A percentile compares a stretch with the other conserved stretches of the same genome.
Conservation (phyloP, 495 filamentous ascomycete species). For the Penicillium longicatenatum region DNA sequence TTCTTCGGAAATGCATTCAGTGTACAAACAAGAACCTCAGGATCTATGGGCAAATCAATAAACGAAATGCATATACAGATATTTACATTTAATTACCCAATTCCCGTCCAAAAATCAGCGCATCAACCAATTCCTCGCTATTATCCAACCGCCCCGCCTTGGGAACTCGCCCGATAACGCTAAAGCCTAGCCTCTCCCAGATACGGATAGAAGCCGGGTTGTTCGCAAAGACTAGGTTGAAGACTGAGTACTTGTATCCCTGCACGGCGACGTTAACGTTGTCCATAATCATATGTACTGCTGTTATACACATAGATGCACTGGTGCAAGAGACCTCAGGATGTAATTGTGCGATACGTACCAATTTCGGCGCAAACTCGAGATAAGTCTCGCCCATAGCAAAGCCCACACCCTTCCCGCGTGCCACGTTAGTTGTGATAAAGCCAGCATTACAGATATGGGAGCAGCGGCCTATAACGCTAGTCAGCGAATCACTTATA, state of each 20-base stretch:
- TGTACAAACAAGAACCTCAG: too few relatives aligned
- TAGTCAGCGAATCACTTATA: constrained; percentile 4
- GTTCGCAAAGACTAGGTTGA: constrained; percentile 98
- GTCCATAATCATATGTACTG: background rate
- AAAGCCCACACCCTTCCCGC: constrained; percentile 85
- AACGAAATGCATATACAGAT: background rate
- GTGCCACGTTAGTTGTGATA: constrained; percentile 77
- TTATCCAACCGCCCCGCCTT: constrained; percentile 43
- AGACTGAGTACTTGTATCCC: constrained; percentile 95
- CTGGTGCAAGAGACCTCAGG: background rate
- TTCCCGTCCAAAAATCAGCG: constrained; percentile 48
- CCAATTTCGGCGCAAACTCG: constrained; percentile 87
- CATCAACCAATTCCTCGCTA: constrained; percentile 47
- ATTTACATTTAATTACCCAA: constrained; percentile 23
- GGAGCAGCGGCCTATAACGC: constrained; percentile 44
- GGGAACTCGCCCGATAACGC: constrained; percentile 82
- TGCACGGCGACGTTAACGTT: constrained; percentile 25
- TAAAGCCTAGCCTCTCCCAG: constrained; percentile 95
- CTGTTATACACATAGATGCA: background rate
- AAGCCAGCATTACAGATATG: constrained; percentile 97
- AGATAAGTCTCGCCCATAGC: constrained; percentile 91
- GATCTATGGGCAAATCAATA: background rate
- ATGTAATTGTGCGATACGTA: constrained; percentile 29
- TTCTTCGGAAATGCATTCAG: too few relatives aligned
- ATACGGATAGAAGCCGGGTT: constrained; percentile 92